A percentile compares a stretch with the other conserved stretches of the same genome.
Conservation (phyloP, 345 rosid species). For the Leavenworthia alabamica region DNA sequence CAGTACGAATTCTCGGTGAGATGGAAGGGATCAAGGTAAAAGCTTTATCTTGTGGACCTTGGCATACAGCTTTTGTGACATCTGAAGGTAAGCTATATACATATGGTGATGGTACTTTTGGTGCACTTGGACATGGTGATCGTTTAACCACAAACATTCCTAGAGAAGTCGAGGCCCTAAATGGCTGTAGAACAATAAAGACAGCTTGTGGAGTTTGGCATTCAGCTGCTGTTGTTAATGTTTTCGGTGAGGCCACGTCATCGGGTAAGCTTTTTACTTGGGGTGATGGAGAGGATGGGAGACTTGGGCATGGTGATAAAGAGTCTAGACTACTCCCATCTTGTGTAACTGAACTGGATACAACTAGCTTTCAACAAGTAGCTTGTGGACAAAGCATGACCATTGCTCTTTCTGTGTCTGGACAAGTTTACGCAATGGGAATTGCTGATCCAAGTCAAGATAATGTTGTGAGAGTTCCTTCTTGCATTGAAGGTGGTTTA, state of each 20-base stretch:
- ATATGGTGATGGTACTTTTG: conserved; percentile 63
- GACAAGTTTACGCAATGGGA: conserved; percentile 55
- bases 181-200: conserved; percentile 38
- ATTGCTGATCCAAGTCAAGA: conserved; percentile 43
- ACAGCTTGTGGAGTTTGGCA: conserved; percentile 66
- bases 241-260: conserved; percentile 27
- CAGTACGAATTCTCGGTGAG: conserved; percentile 43
- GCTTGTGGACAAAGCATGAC: conserved; percentile 62
- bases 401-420: conserved; percentile 41
- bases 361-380: conserved; percentile 46
- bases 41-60: conserved; percentile 56
- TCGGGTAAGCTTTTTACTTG: conserved; percentile 56
- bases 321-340: conserved; percentile 47
- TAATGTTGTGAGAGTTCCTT: conserved; percentile 38
- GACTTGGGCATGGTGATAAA: conserved; percentile 55
- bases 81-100: conserved; percentile 52
- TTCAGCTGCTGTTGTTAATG: conserved; percentile 56
- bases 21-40: conserved; percentile 46
- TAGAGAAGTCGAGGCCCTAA: conserved; percentile 50
- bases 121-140: conserved; percentile 65
- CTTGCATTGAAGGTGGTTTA: conserved; percentile 41
- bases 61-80: conserved; percentile 58
- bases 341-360: conserved; percentile 38
- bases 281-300: conserved; percentile 61
- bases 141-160: conserved; percentile 39